Base-by-base conservation (phyloP, 306 rosid species). In the Notholithocarpus densiflorus region DNA sequence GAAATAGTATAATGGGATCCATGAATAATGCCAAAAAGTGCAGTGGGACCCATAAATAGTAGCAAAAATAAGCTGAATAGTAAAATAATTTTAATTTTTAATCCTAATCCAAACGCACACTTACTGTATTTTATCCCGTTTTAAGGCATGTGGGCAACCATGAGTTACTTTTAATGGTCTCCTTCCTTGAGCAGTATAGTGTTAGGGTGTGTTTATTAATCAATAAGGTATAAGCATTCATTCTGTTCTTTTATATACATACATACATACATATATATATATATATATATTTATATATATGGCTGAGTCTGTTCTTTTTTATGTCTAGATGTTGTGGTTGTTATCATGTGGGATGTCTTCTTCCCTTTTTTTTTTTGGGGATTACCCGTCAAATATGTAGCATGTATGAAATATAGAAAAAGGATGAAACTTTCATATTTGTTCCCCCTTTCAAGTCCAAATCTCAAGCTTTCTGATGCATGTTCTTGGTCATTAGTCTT, bases 81-180 rank as follows among this genome's bases (percentile, higher is more conserved):
- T n/a, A n/a, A n/a, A n/a, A n/a, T n/a, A n/a, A n/a, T n/a, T n/a
- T n/a, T n/a, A n/a, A n/a, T n/a, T n/a, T n/a, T n/a, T n/a, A n/a
- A n/a, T n/a, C n/a, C n/a, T n/a, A n/a, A n/a, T n/a, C n/a, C n/a
- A n/a, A n/a, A n/a, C n/a, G n/a, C n/a, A n/a, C n/a, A n/a, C n/a
- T 48, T 60, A 26, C 55, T 81, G 73, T 56, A 59, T 77, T 87
- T 59, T 76, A 73, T 74, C 52, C 59, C 13, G 56, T 17, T 60
- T 59, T 26, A 29, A 68, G 76, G 24, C 72, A 32, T 34, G 69
- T 3, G 19, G 19, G 51, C 27, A 19, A 55, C 56, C 26, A 59
- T 40, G 56, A 79, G 23, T 69, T 51, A 61, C 74, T 77, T 75
- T 85, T 55, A 56, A 14, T 15, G 54, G 24, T 57, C 60, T 79